phyloP scores from a whole-genome alignment of 2,329 filamentous ascomycete species.

The Cladosporium oxysporum region DNA sequence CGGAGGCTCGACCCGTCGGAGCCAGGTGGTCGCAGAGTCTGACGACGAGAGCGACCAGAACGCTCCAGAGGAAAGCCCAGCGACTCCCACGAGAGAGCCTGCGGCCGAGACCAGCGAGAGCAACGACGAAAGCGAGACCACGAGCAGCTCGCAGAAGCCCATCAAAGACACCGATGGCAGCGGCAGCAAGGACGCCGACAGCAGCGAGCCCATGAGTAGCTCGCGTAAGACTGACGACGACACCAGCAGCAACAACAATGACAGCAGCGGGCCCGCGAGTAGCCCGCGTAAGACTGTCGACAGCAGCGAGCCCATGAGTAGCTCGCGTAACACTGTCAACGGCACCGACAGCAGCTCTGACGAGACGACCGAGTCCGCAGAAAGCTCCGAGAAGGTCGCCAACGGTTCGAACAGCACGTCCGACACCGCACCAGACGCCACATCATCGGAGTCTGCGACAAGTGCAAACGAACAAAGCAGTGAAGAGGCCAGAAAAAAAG shows the following conservation, averaged over 20 bases:
- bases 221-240: not conserved
- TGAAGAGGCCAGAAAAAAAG: not conserved
- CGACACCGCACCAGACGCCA: not conserved
- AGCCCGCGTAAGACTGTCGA: not conserved
- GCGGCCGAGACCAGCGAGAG: not conserved
- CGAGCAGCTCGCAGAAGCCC: conserved; percentile 3
- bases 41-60: not conserved
- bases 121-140: not conserved
- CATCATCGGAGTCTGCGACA: not conserved
- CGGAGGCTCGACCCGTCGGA: conserved; percentile 1
- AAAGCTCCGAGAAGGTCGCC: not conserved
- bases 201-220: not conserved
- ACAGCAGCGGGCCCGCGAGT: conserved; percentile 1
- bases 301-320: not conserved
- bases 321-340: not conserved
- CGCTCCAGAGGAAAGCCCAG: not conserved
- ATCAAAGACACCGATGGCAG: not conserved
- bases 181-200: not conserved
- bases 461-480: not conserved
- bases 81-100: not conserved
- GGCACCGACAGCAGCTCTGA: not conserved
- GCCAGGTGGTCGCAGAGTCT: not conserved
- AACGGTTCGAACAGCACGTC: no score
- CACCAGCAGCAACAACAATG: not conserved
- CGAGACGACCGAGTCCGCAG: not conserved